Evolutionary conservation across 2,329 filamentous ascomycete species (phyloP), one percentile per base, ranked within the genome.

Genomic region (Beauveria brongniartii): DNA sequence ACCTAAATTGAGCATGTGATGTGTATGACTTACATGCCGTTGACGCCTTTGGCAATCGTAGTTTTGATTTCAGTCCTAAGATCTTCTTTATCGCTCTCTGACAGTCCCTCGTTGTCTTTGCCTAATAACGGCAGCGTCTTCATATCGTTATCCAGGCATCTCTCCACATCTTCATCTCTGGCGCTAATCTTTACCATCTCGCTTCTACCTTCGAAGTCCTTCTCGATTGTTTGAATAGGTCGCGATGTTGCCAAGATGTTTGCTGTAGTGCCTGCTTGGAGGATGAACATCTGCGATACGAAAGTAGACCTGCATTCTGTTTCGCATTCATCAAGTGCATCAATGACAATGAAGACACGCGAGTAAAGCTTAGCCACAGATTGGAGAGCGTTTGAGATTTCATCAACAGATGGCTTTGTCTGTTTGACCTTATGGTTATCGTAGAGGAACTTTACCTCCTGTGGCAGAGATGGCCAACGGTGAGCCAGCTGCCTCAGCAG

Each of bases 401-500:
- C 5, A 34, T 14, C 12, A 34, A 34, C 12, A 14, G 12, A 34
- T 14, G 12, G 30, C 5, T 9, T n/a, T n/a, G 40, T 55, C 7
- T 14, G 16, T 12, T 20, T 44, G 3, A 3, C 1, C 24, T 30
- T 30, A 2, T 55, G 40, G 1, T 14, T 12, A 3, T 55, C 4
- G 8, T 44, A 22, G 9, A 79, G 67, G 0, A 26, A 5, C 51
- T 64, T 67, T 0, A 79, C 50, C 5, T 1, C 30, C 0, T 63
- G 61, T 2, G 73, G 72, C 1, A 76, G 8, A 5, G 64, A 62
- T 4, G 62, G 5, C 12, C 5, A 5, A 40, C 9, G n/a, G 51
- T 72, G 63, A 3, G 61, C 60, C 4, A 80, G 65, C 63, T 80
- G 77, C 56, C 69, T 75, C 3, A 78, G 53, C 0, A 80, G 30